Evolutionary conservation across 164 flowering plant genomes (phyloP), one percentile per base, ranked within the genome.

Genomic region (Vitis riparia): DNA sequence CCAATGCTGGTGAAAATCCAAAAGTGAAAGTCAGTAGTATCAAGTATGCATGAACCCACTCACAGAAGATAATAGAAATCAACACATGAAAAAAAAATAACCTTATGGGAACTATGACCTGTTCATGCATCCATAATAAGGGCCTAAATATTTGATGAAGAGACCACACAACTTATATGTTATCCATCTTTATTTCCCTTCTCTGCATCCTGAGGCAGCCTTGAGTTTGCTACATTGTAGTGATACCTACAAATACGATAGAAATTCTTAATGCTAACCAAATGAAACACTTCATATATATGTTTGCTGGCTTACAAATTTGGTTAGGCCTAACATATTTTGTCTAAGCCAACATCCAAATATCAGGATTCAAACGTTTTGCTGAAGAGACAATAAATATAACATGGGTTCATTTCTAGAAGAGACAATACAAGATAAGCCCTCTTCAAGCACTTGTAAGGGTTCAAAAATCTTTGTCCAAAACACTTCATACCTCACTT

Each of bases 61-160:
- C 10, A 37, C 44, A 77, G 61, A 56, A 76, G 27, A 65, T 4
- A n/a, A 70, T 66, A 47, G 44, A n/a, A 70, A 69, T 19, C 29
- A 16, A 17, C 5, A 17, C 13, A 51, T 57, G 10, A 17, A 7
- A 5, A 30, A 60, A 17, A 32, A 75, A 59, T 9, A 63, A 90
- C 97, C 94, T 92, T 92, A 68, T 92, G 96, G 17, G 88, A 76
- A 69, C 73, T 29, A 74, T 89, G 91, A 62, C 92, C 93, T 11
- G 97, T 91, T 71, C 98, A 95, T 8, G 93, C 97, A 81, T 93
- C 98, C 97, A 93, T 91, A 30, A 93, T 90, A 15, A 93, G 76
- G 74, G 97, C 98, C 98, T 97, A 93, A 23, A 91, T 87, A 81
- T 86, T 89, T 62, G 81, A 14, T 29, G 84, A 72, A 47, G 98